These are phyloP conservation scores for Brassica cretica DNA, from an alignment of 345 rosid genomes.

Conservation along the genomic window DNA sequence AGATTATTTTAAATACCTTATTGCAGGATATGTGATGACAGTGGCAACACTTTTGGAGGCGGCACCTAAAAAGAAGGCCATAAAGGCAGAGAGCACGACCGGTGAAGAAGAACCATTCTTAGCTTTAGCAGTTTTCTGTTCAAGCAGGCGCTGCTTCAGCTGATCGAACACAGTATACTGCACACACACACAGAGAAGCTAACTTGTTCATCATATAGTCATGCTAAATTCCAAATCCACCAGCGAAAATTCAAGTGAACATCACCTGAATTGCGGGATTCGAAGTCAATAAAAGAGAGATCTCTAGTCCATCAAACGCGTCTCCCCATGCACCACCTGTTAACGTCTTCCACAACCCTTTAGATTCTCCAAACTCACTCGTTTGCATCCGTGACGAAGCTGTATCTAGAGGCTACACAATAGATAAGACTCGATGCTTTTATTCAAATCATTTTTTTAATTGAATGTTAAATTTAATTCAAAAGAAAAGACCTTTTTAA, in stretches of 20 bases:
- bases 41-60: slow-evolving; percentile 87
- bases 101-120: slow-evolving; percentile 50
- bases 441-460: not conserved
- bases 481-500: no score
- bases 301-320: slow-evolving; percentile 88
- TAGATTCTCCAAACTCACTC: slow-evolving; percentile 88
- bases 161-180: slow-evolving; percentile 96
- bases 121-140: slow-evolving; percentile 46
- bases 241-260: not conserved
- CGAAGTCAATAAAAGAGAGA: slow-evolving; percentile 85
- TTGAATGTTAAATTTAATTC: no score
- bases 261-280: slow-evolving; percentile 93
- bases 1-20: slow-evolving; percentile 53
- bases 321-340: slow-evolving; percentile 67
- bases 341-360: slow-evolving; percentile 86
- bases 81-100: slow-evolving; percentile 69
- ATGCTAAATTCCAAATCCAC: not conserved
- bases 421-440: not conserved
- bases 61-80: slow-evolving; percentile 86
- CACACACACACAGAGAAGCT: slow-evolving; percentile 17
- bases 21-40: slow-evolving; percentile 85
- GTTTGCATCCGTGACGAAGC: slow-evolving; percentile 99
- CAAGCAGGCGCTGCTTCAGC: slow-evolving; percentile 66
- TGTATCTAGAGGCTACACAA: slow-evolving; percentile 79
- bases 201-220: slow-evolving; percentile 33